Evolutionary conservation across 139 green algal genomes (phyloP).

Genomic region (Micractinium conductrix): DNA sequence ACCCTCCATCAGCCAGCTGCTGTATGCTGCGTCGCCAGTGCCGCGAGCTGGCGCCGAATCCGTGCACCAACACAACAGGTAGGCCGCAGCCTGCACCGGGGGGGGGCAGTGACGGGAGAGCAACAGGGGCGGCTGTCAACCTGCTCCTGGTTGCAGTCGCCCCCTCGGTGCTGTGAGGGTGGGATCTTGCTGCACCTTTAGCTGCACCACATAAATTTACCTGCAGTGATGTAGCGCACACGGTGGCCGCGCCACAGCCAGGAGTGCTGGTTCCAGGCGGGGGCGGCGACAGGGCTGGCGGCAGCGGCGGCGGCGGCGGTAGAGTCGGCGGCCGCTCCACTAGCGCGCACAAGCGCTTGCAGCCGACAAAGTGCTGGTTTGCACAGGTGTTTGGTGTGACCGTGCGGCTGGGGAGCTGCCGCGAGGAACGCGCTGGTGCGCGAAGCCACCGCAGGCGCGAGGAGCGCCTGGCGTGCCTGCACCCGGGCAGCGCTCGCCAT

Average conservation of each 20-base stretch:
- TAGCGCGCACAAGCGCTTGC: background rate
- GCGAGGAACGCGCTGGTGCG: too few relatives aligned
- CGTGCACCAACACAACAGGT: constrained; percentile 41
- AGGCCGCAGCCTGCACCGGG: constrained; percentile 26
- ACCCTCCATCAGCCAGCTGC: constrained; percentile 21
- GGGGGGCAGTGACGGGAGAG: too few relatives aligned
- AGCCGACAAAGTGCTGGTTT: too few relatives aligned
- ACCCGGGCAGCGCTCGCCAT: too few relatives aligned
- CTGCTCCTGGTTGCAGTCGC: too few relatives aligned
- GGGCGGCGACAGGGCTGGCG: background rate
- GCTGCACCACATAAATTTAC: too few relatives aligned
- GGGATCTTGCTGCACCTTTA: background rate
- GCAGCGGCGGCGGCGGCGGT: background rate
- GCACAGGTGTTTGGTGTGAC: too few relatives aligned
- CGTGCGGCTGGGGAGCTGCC: too few relatives aligned
- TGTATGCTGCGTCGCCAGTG: constrained; percentile 39
- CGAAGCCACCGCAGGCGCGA: too few relatives aligned
- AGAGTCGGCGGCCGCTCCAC: background rate
- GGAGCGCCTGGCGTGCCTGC: too few relatives aligned
- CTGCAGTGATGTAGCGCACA: background rate
- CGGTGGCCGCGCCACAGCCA: constrained; percentile 7
- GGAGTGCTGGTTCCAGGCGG: background rate
- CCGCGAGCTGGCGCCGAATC: constrained; percentile 36
- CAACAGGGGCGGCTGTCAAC: too few relatives aligned
- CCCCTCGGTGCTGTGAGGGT: too few relatives aligned